phyloP scores from a whole-genome alignment of 192 early-diverging fungal species.

The Coemansia furcata region DNA sequence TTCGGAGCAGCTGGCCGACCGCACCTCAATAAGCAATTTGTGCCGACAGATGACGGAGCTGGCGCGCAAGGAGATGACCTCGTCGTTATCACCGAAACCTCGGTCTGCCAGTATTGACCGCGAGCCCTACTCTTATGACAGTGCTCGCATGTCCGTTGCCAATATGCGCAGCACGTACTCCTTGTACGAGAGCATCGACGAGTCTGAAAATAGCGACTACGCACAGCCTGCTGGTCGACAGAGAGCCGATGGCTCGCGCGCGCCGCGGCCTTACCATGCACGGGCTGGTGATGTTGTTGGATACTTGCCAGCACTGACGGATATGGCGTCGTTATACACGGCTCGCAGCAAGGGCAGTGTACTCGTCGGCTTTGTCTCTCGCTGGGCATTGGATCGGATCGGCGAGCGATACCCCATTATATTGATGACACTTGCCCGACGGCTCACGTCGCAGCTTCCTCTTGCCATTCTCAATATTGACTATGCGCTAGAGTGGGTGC shows the following conservation, averaged over 20 bases:
- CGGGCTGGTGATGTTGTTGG: constrained; percentile 87
- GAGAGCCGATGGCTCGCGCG: constrained; percentile 8
- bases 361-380: constrained; percentile 87
- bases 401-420: constrained; percentile 82
- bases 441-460: constrained; percentile 77
- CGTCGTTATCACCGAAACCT: neutral
- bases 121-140: neutral
- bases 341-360: constrained; percentile 75
- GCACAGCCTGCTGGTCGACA: neutral
- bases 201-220: constrained; percentile 6
- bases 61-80: constrained; percentile 18
- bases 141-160: neutral
- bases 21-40: constrained; percentile 22
- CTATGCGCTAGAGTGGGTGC: constrained; percentile 91
- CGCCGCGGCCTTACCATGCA: constrained; percentile 65
- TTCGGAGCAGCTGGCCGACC: neutral
- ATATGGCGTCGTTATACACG: constrained; percentile 85
- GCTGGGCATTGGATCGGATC: constrained; percentile 76
- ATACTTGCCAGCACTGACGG: constrained; percentile 89
- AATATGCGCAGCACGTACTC: neutral
- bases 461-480: constrained; percentile 81
- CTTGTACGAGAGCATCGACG: neutral
- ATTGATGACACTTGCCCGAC: constrained; percentile 82
- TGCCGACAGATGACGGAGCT: constrained; percentile 37
- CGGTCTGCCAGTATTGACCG: neutral